phyloP scores from a whole-genome alignment of 805 yeast species.

The Nakazawaea wyomingensis region DNA sequence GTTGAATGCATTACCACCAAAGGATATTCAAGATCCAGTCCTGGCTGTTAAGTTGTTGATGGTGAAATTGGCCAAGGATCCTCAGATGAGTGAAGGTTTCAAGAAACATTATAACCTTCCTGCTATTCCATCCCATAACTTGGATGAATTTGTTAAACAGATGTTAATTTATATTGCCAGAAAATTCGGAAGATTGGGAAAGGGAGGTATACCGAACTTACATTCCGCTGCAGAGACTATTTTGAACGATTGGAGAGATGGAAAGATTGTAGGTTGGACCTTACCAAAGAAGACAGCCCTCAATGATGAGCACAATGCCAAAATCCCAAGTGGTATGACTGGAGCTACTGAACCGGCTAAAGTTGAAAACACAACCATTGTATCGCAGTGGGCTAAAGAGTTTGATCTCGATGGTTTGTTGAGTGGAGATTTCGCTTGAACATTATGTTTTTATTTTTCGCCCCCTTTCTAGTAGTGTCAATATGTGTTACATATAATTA shows the following conservation, averaged over 20 bases:
- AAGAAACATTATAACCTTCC: constrained; percentile 74
- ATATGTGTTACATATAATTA: neutral
- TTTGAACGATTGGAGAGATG: constrained; percentile 95
- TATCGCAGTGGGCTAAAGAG: constrained; percentile 88
- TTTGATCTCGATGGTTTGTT: constrained; percentile 86
- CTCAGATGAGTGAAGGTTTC: constrained; percentile 73
- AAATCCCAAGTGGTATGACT: constrained; percentile 27
- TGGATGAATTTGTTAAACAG: constrained; percentile 77
- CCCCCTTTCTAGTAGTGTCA: too few relatives aligned
- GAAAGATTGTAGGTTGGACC: constrained; percentile 88
- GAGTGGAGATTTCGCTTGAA: constrained; percentile 21
- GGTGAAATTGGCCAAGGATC: constrained; percentile 67
- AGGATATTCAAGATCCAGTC: constrained; percentile 76
- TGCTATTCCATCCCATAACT: constrained; percentile 63
- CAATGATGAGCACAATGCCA: constrained; percentile 36
- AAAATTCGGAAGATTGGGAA: constrained; percentile 84
- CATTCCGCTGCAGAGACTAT: constrained; percentile 79
- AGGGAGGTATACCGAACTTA: constrained; percentile 89
- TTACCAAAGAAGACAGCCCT: constrained; percentile 50
- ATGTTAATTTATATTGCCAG: constrained; percentile 91
- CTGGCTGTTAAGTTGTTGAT: constrained; percentile 75
- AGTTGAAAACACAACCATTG: constrained; percentile 71
- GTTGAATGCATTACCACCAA: constrained; percentile 85
- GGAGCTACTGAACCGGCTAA: constrained; percentile 34
- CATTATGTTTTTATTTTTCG: neutral